Evolutionary conservation across 371 early-diverging fungal species (phyloP).

Genomic region (Mortierella sp.): DNA sequence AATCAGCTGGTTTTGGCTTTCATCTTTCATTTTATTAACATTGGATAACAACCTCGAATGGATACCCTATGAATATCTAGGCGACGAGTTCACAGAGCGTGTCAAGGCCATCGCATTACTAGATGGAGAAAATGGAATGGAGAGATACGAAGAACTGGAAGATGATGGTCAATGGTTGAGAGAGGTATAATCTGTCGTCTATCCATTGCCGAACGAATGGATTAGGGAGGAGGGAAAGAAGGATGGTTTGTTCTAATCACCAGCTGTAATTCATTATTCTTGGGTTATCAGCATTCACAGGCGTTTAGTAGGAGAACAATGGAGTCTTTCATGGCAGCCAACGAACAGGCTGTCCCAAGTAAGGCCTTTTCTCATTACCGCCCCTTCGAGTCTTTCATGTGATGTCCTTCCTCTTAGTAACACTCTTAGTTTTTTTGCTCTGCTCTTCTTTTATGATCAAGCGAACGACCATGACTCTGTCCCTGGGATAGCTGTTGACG

Average conservation of each 20-base stretch:
- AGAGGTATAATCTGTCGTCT: too few species aligned
- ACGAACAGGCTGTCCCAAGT: conserved; percentile 7
- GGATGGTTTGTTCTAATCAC: neutral
- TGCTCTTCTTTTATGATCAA: neutral
- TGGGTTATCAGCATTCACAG: conserved; percentile 4
- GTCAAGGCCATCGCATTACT: conserved; percentile 26
- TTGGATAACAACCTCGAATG: too few species aligned
- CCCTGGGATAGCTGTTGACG: conserved; percentile 29
- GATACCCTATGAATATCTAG: too few species aligned
- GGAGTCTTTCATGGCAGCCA: neutral
- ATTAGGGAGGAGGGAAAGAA: neutral
- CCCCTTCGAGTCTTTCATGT: neutral
- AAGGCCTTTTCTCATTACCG: neutral
- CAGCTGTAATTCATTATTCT: neutral
- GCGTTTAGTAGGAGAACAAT: neutral
- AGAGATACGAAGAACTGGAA: neutral
- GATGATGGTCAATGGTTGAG: conserved; percentile 16
- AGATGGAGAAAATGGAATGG: conserved; percentile 16
- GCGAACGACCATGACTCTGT: conserved; percentile 38
- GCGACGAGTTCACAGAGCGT: conserved; percentile 14
- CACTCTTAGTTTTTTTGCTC: neutral
- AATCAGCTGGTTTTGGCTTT: too few species aligned
- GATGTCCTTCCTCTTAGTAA: neutral
- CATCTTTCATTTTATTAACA: neutral
- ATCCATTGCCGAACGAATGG: too few species aligned